Evolutionary conservation across 2,329 filamentous ascomycete species (phyloP).

Genomic region (Cryphonectria naterciae): DNA sequence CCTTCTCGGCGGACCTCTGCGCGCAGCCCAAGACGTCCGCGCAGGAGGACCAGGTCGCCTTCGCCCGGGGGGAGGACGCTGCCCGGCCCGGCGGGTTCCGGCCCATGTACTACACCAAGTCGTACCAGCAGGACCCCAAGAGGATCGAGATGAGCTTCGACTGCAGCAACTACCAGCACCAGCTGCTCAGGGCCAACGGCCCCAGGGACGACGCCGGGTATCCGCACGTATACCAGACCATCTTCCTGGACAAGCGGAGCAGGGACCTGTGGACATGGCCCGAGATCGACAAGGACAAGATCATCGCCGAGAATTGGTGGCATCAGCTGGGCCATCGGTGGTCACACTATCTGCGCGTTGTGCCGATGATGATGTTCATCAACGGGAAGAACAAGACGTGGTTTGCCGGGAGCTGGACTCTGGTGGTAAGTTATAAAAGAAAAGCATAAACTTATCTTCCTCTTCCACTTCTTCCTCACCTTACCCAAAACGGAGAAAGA

Average conservation of each 20-base stretch:
- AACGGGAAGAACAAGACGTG: conserved; percentile 66
- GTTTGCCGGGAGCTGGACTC: conserved; percentile 70
- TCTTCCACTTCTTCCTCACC: no score
- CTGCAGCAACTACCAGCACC: conserved; percentile 75
- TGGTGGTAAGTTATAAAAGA: conserved; percentile 56
- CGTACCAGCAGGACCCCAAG: conserved; percentile 57
- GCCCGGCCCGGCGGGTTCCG: conserved; percentile 61
- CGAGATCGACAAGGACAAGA: conserved; percentile 61
- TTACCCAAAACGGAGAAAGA: no score
- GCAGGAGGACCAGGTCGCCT: conserved; percentile 45
- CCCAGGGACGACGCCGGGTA: conserved; percentile 38
- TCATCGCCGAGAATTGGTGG: conserved; percentile 69
- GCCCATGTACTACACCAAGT: conserved; percentile 69
- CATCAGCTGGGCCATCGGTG: conserved; percentile 68
- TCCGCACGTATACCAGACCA: conserved; percentile 72
- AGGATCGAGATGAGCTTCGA: conserved; percentile 75
- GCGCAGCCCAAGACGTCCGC: conserved; percentile 48
- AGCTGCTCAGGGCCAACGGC: conserved; percentile 56
- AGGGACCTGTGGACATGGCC: conserved; percentile 61
- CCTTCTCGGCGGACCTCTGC: conserved; percentile 56
- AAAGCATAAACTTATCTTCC: not conserved
- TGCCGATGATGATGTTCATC: conserved; percentile 74
- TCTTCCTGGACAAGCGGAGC: conserved; percentile 64
- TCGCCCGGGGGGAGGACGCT: conserved; percentile 50
- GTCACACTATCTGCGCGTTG: conserved; percentile 66